Percentiles rank a stretch among this genome's conserved stretches.
phyloP scores from a whole-genome alignment of 805 yeast species.

The Kodamaea restingae region DNA sequence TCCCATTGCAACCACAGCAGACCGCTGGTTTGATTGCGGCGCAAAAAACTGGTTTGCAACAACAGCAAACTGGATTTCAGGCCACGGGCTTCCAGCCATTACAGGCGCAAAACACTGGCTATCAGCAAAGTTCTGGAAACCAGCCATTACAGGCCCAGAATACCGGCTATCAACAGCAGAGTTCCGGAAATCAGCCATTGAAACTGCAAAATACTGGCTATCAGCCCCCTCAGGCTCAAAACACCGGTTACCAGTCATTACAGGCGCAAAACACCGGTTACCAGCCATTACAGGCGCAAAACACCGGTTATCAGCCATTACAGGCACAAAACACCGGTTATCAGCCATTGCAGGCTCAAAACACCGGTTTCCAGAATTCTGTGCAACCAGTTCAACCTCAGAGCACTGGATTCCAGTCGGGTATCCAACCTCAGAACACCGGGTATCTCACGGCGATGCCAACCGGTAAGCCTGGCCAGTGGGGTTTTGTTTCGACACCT shows the following conservation, averaged over 20 bases:
- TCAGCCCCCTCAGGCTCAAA: conserved; percentile 32
- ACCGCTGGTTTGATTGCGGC: conserved; percentile 63
- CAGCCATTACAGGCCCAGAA: conserved; percentile 38
- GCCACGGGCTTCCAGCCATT: conserved; percentile 10
- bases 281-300: conserved; percentile 24
- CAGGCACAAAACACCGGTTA: conserved; percentile 39
- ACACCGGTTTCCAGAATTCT: conserved; percentile 15
- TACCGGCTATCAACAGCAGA: conserved; percentile 23
- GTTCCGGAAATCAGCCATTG: conserved; percentile 13
- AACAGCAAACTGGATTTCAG: conserved; percentile 14
- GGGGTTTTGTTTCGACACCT: conserved; percentile 72
- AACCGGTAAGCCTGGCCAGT: conserved; percentile 72
- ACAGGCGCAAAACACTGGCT: conserved; percentile 25
- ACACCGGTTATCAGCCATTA: conserved; percentile 14
- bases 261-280: conserved; percentile 15
- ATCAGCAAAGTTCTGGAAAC: no score
- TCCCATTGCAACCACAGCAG: conserved; percentile 58
- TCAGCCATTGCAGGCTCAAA: conserved; percentile 24
- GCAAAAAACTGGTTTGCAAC: conserved; percentile 34
- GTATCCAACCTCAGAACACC: conserved; percentile 38
- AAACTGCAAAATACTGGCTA: conserved; percentile 39
- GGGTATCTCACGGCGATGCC: conserved; percentile 47
- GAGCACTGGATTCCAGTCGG: conserved; percentile 21
- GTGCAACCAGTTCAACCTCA: conserved; percentile 23
- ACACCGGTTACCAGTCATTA: conserved; percentile 32